Conservation (phyloP, 2,329 filamentous ascomycete species). For the Penicillium janthinellum region DNA sequence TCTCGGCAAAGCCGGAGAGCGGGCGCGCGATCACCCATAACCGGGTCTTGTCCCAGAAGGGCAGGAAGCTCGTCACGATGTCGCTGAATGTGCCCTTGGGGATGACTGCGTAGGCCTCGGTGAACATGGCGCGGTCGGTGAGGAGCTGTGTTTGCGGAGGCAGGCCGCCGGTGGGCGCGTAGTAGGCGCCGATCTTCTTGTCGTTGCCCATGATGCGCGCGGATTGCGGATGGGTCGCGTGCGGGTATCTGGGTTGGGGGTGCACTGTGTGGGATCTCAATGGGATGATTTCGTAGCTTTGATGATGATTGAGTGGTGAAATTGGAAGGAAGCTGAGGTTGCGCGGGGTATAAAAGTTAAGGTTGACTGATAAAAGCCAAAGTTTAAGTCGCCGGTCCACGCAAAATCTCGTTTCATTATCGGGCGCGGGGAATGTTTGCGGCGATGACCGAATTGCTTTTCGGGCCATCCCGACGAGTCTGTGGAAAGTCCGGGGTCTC, state of each 20-base stretch:
- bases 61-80: slow-evolving; percentile 30
- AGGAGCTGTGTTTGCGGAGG: slow-evolving; percentile 28
- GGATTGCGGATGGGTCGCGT: background rate
- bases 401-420: background rate
- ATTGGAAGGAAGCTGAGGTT: background rate
- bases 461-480: slow-evolving; percentile 1
- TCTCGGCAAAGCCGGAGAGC: slow-evolving; percentile 29
- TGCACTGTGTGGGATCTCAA: background rate
- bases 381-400: background rate
- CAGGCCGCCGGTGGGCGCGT: slow-evolving; percentile 28
- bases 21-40: slow-evolving; percentile 30
- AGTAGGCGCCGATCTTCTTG: slow-evolving; percentile 38
- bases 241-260: background rate
- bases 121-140: slow-evolving; percentile 32
- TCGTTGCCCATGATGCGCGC: slow-evolving; percentile 26
- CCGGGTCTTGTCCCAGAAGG: slow-evolving; percentile 30
- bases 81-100: slow-evolving; percentile 28
- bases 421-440: background rate
- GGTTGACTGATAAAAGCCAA: background rate
- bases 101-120: slow-evolving; percentile 28
- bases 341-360: slow-evolving; percentile 1
- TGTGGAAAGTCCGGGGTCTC: background rate
- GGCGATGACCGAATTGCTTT: slow-evolving; percentile 2
- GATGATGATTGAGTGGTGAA: background rate
- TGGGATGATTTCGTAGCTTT: background rate